Base-by-base conservation (phyloP, 305 asterid species). In the Fraxinus paxiana region DNA sequence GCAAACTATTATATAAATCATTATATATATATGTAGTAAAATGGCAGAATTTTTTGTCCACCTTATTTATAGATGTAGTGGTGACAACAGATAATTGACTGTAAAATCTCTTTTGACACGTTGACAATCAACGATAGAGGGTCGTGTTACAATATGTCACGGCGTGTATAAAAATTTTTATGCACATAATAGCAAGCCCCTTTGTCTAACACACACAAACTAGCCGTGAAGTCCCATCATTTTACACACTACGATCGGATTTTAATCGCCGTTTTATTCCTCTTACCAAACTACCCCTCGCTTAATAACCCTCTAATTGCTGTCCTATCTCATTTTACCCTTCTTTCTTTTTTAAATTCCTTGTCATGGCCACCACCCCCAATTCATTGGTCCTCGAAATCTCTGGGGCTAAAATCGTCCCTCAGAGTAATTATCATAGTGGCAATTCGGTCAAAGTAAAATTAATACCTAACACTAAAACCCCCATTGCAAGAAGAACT, bases 401-500 rank as follows among this genome's bases (percentile, higher is more conserved):
- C 67, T 2, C 3, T 28, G 75, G 76, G 90, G 86, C 59, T 71
- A 88, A 82, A 83, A 43, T 76, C 1, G 95, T 86, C 90, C 70
- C 51, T 18, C 17, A 46, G 48, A 18, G 59, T 22, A 26, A 80
- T 76, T 38, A 73, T 28, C 20, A 2, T 76, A 65, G 74, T 82
- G 88, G 87, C 80, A 86, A 20, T 85, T 86, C 77, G 43, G 89
- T 86, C 90, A 83, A 79, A 72, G 59, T 85, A 46, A 72, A 28
- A 76, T 41, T 75, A 77, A 70, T 76, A 82, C 92, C 88, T 18
- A 85, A 67, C 87, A 7, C 88, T 35, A 34, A 28, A 83, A 79
- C 87, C 74, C 12, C 85, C 79, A 1, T 81, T 18, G 20, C 83
- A 65, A 31, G 59, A 74, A 80, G 79, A 22, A 61, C 43, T 77